These are phyloP conservation scores for Amanita pseudoporphyria DNA, from an alignment of 768 basidiomycete genomes.

Conservation along the genomic window DNA sequence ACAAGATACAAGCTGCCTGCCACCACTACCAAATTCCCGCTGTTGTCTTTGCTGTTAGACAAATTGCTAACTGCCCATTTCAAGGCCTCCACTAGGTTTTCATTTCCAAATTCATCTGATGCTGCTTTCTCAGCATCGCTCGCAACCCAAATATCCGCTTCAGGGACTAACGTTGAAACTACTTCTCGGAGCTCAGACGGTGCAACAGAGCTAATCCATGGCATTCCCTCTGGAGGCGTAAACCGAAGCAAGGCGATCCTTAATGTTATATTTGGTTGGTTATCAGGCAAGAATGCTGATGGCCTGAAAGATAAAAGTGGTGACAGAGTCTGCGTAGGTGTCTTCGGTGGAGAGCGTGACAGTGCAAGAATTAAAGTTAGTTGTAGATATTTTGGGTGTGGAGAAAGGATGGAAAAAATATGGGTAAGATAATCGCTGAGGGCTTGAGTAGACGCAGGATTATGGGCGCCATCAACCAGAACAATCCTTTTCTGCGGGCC, in stretches of 20 bases:
- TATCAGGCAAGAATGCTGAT: slow-evolving; percentile 10
- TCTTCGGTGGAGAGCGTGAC: slow-evolving; percentile 84
- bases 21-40: slow-evolving; percentile 42
- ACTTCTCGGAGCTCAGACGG: slow-evolving; percentile 38
- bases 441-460: slow-evolving; percentile 62
- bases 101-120: slow-evolving; percentile 4
- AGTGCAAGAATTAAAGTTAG: slow-evolving; percentile 72
- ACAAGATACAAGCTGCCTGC: slow-evolving; percentile 94
- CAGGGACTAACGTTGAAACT: slow-evolving; percentile 32
- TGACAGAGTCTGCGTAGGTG: slow-evolving; percentile 56
- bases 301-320: slow-evolving; percentile 48
- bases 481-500: slow-evolving; percentile 25
- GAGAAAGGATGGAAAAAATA: slow-evolving; percentile 16
- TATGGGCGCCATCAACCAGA: slow-evolving; percentile 93
- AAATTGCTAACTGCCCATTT: slow-evolving; percentile 34
- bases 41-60: slow-evolving; percentile 15
- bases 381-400: slow-evolving; percentile 18
- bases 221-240: slow-evolving; percentile 82
- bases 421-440: slow-evolving; percentile 57
- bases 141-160: slow-evolving; percentile 37
- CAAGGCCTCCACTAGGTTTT: slow-evolving; percentile 23
- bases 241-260: slow-evolving; percentile 53
- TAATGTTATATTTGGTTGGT: slow-evolving; percentile 21
- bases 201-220: slow-evolving; percentile 73
- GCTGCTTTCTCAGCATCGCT: slow-evolving; percentile 18